Evolutionary conservation across 352 stramenopile genomes (phyloP), one percentile per base, ranked within the genome.

Genomic region (Globisporangium paddicum): DNA sequence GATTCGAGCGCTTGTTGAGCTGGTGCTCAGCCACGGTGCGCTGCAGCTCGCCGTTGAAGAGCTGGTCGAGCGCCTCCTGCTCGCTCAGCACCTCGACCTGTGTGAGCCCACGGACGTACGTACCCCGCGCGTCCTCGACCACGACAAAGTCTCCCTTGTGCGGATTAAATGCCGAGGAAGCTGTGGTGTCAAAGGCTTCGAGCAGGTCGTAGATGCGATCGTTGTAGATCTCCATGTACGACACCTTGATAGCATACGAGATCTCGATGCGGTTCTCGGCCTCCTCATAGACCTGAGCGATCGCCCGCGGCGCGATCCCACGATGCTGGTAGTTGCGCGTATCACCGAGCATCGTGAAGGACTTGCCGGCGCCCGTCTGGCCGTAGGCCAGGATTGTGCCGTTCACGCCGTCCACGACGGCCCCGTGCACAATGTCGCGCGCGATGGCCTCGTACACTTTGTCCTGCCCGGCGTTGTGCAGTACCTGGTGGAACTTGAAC

Each of bases 191-290:
- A 11, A 69, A 67, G 40, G 45, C 40, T 56, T 75, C 70, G 4
- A 98, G 73, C 7, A 98, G 64, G 64, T 98, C 93, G 68, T 93
- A 97, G 55, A 98, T 97, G 28, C 83, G 84, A 55, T 98, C 94
- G 68, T 98, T 98, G 67, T 98, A 98, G 63, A 98, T 98, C 73
- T 98, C 94, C 82, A 98, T 93, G 78, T 98, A 98, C 49, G 90
- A 97, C 49, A 90, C 87, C 23, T 72, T 73, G 32, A 98, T 77
- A 1, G 60, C 74, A 62, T 95, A 98, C 48, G 89, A 82, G 34
- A 93, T 80, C 63, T 98, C 92, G 41, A 93, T 90, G 25, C 89
- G 80, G 62, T 79, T 91, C 38, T 91, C 83, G n/a, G 96, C 77
- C 58, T 96, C 86, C 37, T 95, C 76, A 56, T 93, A 98, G 7